Percentiles rank a stretch among this genome's conserved stretches.
These are phyloP conservation scores for Aureococcus anophagefferens DNA, from an alignment of 108 stramenopile species.

Conservation along the genomic window DNA sequence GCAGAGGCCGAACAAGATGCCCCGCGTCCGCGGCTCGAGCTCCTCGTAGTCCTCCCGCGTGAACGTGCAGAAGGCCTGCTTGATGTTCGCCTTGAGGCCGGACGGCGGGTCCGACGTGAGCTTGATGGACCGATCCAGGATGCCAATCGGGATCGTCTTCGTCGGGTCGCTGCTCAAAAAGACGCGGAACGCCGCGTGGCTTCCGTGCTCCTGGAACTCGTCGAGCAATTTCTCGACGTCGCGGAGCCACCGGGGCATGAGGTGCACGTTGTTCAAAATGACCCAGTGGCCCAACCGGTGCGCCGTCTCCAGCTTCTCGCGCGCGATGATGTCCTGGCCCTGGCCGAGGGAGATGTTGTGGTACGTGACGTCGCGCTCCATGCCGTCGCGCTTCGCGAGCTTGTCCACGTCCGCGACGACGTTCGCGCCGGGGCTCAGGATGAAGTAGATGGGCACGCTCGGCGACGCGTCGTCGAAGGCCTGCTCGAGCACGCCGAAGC, in stretches of 20 bases:
- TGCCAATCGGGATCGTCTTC: slow-evolving; percentile 48
- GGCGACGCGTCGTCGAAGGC: slow-evolving; percentile 28
- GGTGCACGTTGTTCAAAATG: slow-evolving; percentile 53
- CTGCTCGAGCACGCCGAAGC: slow-evolving; percentile 28
- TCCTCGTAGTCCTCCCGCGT: slow-evolving; percentile 23
- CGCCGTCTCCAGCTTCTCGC: slow-evolving; percentile 20
- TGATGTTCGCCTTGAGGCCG: slow-evolving; percentile 46
- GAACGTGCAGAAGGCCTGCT: slow-evolving; percentile 44
- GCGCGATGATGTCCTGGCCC: slow-evolving; percentile 47
- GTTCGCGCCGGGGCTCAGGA: slow-evolving; percentile 49
- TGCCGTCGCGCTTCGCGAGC: slow-evolving; percentile 21
- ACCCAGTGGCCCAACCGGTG: slow-evolving; percentile 42
- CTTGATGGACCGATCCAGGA: slow-evolving; percentile 46
- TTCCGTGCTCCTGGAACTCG: slow-evolving; percentile 12
- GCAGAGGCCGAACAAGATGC: slow-evolving; percentile 46
- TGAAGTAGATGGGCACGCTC: slow-evolving; percentile 45
- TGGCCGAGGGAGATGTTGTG: slow-evolving; percentile 52
- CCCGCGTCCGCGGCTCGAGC: slow-evolving; percentile 19
- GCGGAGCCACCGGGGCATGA: slow-evolving; percentile 53
- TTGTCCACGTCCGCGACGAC: slow-evolving; percentile 29
- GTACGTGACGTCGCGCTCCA: slow-evolving; percentile 23
- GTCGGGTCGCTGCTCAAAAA: slow-evolving; percentile 51
- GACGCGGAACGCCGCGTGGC: slow-evolving; percentile 38
- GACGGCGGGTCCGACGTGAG: slow-evolving; percentile 55
- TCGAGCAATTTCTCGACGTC: slow-evolving; percentile 39